Conservation (phyloP, 352 stramenopile genomes). For the Globisporangium middletonii region DNA sequence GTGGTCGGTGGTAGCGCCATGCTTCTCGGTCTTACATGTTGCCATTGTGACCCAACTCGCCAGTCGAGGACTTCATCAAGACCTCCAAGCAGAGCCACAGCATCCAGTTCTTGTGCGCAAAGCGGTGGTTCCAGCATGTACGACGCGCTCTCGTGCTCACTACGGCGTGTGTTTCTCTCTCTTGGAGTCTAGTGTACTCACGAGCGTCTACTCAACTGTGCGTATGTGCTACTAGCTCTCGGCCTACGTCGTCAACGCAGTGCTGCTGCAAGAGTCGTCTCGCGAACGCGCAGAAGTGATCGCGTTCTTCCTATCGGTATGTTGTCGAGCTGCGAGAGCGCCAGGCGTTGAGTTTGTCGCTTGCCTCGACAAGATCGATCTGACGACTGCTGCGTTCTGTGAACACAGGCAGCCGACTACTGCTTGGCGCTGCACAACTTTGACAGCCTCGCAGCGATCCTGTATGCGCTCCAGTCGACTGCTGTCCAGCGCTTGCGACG, state of each 20-base stretch:
- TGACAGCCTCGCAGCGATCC: slow-evolving; percentile 75
- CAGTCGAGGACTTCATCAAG: slow-evolving; percentile 73
- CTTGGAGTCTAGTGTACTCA: not conserved
- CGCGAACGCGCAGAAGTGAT: slow-evolving; percentile 69
- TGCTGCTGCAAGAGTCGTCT: slow-evolving; percentile 61
- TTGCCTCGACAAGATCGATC: not conserved
- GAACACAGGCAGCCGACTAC: slow-evolving; percentile 53
- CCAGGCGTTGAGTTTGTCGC: not conserved
- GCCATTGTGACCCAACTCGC: not conserved
- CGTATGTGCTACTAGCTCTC: slow-evolving; percentile 36
- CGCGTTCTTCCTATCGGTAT: slow-evolving; percentile 72
- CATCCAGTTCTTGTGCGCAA: slow-evolving; percentile 51
- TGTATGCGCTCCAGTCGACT: slow-evolving; percentile 84
- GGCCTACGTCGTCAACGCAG: slow-evolving; percentile 76
- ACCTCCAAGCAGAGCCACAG: slow-evolving; percentile 49
- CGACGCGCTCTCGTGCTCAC: slow-evolving; percentile 6
- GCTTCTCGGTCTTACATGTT: not conserved
- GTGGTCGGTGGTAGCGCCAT: not conserved
- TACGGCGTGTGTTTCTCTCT: too few relatives aligned
- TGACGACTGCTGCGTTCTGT: not conserved
- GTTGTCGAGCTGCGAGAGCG: not conserved
- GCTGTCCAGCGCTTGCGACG: slow-evolving; percentile 75
- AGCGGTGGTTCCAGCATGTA: slow-evolving; percentile 85
- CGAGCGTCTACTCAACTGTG: slow-evolving; percentile 1
- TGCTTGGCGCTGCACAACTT: slow-evolving; percentile 75